Percentiles rank a stretch among this genome's conserved stretches.
phyloP scores from a whole-genome alignment of 768 basidiomycete species.

The Strobilomyces dryophilus region DNA sequence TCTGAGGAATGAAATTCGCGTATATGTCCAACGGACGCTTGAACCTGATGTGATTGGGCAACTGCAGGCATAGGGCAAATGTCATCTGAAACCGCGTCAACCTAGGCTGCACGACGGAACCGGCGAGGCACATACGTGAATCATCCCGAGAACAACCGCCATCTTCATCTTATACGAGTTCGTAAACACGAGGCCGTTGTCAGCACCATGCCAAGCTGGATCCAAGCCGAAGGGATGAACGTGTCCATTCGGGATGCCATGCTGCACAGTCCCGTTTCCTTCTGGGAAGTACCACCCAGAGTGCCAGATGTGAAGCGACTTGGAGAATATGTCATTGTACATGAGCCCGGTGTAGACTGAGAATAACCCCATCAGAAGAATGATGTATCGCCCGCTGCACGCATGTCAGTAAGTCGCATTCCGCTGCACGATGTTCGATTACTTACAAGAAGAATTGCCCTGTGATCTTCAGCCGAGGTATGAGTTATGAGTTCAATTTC shows the following conservation, averaged over 20 bases:
- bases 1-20: constrained; percentile 94
- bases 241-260: constrained; percentile 54
- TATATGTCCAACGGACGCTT: constrained; percentile 83
- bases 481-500: constrained; percentile 8
- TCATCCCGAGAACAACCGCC: constrained; percentile 93
- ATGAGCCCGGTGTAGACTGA: constrained; percentile 95
- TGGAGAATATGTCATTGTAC: constrained; percentile 99
- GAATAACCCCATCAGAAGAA: constrained; percentile 96
- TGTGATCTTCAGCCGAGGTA: constrained; percentile 49
- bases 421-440: background rate
- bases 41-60: constrained; percentile 94
- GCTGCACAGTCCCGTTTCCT: constrained; percentile 36
- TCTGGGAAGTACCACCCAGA: constrained; percentile 84
- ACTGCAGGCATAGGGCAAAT: constrained; percentile 92
- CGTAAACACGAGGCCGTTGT: constrained; percentile 88
- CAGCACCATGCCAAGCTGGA: constrained; percentile 91
- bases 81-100: constrained; percentile 71
- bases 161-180: constrained; percentile 99
- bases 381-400: constrained; percentile 92
- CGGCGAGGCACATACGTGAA: constrained; percentile 62
- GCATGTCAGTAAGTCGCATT: constrained; percentile 16
- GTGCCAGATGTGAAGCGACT: constrained; percentile 78
- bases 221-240: constrained; percentile 95
- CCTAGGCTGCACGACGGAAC: constrained; percentile 2
- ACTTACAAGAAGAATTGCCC: constrained; percentile 92